Evolutionary conservation across 2,329 filamentous ascomycete genomes (phyloP).

Genomic region (Trichoderma sp.): DNA sequence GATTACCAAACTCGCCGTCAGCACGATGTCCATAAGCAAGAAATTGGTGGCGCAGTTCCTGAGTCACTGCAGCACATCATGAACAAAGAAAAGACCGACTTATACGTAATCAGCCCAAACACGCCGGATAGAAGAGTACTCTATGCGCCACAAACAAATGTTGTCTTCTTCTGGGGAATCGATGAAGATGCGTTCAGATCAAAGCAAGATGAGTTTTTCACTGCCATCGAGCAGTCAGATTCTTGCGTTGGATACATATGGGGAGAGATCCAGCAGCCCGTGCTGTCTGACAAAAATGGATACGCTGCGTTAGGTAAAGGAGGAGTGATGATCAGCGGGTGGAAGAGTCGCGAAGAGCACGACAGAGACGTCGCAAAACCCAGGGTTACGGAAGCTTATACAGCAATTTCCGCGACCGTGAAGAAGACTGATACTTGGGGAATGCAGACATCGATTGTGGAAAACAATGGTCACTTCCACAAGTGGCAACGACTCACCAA

Average conservation of each 20-base stretch:
- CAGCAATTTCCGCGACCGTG: background rate
- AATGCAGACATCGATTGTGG: background rate
- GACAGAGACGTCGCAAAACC: conserved; percentile 3
- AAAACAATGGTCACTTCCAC: background rate
- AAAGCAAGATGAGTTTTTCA: conserved; percentile 8
- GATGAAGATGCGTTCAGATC: conserved; percentile 5
- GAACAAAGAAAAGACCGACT: background rate
- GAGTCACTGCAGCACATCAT: background rate
- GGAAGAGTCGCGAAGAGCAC: conserved; percentile 7
- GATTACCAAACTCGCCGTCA: conserved; percentile 3
- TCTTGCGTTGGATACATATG: background rate
- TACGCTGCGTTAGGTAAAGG: background rate
- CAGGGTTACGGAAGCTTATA: background rate
- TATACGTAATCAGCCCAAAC: background rate
- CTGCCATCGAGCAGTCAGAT: background rate
- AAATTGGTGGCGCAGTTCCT: background rate
- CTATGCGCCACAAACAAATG: conserved; percentile 2
- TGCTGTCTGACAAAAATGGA: background rate
- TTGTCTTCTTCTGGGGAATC: conserved; percentile 6
- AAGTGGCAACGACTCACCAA: background rate
- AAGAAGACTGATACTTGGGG: background rate
- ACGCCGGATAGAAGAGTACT: background rate
- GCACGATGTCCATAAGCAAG: conserved; percentile 1
- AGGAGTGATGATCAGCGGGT: conserved; percentile 10
- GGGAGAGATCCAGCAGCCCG: background rate